Percentiles rank a stretch among this genome's conserved stretches.
phyloP scores from a whole-genome alignment of 352 stramenopile species.

The Elongisporangium anandrum region DNA sequence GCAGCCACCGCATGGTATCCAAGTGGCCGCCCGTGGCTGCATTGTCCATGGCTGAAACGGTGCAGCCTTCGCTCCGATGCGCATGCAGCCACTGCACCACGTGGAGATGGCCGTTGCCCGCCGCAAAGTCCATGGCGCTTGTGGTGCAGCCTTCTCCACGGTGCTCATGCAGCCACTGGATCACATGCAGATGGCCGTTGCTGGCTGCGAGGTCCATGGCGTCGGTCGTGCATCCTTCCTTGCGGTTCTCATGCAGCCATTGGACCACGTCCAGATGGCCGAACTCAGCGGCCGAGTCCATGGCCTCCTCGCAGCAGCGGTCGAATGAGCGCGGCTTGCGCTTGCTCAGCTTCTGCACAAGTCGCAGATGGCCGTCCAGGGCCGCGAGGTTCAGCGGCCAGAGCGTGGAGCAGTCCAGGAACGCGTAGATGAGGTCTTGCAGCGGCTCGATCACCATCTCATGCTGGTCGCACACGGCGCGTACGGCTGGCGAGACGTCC shows the following conservation, averaged over 20 bases:
- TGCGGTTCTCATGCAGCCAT: slow-evolving; percentile 42
- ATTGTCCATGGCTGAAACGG: slow-evolving; percentile 52
- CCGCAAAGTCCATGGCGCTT: slow-evolving; percentile 65
- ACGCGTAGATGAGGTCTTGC: slow-evolving; percentile 40
- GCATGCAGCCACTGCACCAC: slow-evolving; percentile 60
- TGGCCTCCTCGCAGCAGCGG: slow-evolving; percentile 44
- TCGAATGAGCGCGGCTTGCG: slow-evolving; percentile 33
- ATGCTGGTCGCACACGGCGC: slow-evolving; percentile 40
- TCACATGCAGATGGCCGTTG: slow-evolving; percentile 46
- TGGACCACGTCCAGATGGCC: slow-evolving; percentile 52
- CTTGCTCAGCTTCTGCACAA: slow-evolving; percentile 42
- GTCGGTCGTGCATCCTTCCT: slow-evolving; percentile 58
- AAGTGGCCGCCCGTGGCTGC: slow-evolving; percentile 42
- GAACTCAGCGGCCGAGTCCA: slow-evolving; percentile 63
- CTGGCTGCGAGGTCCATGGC: slow-evolving; percentile 60
- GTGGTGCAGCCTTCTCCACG: slow-evolving; percentile 50
- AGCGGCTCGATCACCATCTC: slow-evolving; percentile 42
- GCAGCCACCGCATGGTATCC: slow-evolving; percentile 44
- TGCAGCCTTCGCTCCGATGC: slow-evolving; percentile 46
- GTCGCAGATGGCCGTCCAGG: slow-evolving; percentile 38
- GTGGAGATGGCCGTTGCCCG: slow-evolving; percentile 45
- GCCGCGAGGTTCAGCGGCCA: slow-evolving; percentile 55
- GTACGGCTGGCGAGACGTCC: slow-evolving; percentile 44
- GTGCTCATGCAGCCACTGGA: slow-evolving; percentile 62
- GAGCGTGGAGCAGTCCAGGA: slow-evolving; percentile 42